These are phyloP conservation scores for Fusarium torulosum DNA, from an alignment of 2,329 filamentous ascomycete species.

Conservation along the genomic window DNA sequence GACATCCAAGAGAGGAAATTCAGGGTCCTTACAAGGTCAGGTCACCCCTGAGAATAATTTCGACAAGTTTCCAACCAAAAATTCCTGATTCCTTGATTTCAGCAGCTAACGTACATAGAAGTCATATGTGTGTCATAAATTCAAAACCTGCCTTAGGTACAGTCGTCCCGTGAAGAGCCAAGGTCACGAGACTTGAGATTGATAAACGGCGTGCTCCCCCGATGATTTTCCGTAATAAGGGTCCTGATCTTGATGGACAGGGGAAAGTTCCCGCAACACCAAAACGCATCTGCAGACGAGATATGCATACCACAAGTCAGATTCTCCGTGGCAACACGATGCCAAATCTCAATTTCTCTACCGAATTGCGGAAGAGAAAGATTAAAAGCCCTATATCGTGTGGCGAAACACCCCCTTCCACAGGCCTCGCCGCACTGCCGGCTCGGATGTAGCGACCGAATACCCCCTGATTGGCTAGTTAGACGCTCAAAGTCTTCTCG, in stretches of 20 bases:
- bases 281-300: conserved; percentile 16
- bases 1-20: conserved; percentile 32
- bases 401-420: conserved; percentile 26
- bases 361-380: conserved; percentile 10
- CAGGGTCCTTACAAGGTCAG: conserved; percentile 34
- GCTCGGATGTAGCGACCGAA: conserved; percentile 23
- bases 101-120: neutral
- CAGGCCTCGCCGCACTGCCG: conserved; percentile 22
- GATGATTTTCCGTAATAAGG: conserved; percentile 14
- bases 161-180: neutral
- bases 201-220: neutral
- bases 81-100: conserved; percentile 17
- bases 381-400: conserved; percentile 11
- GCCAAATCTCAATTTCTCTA: conserved; percentile 3
- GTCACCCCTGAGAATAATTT: conserved; percentile 22
- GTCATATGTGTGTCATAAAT: neutral
- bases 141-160: conserved; percentile 5
- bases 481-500: conserved; percentile 30
- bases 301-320: conserved; percentile 1
- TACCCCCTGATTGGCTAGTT: conserved; percentile 31
- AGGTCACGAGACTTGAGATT: conserved; percentile 24
- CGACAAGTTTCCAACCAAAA: conserved; percentile 27
- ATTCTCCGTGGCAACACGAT: conserved; percentile 23
- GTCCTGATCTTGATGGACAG: neutral
- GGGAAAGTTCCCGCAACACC: conserved; percentile 25